Evolutionary conservation across 2,329 filamentous ascomycete species (phyloP), one percentile per base, ranked within the genome.

Genomic region (Huntiella bhutanensis): DNA sequence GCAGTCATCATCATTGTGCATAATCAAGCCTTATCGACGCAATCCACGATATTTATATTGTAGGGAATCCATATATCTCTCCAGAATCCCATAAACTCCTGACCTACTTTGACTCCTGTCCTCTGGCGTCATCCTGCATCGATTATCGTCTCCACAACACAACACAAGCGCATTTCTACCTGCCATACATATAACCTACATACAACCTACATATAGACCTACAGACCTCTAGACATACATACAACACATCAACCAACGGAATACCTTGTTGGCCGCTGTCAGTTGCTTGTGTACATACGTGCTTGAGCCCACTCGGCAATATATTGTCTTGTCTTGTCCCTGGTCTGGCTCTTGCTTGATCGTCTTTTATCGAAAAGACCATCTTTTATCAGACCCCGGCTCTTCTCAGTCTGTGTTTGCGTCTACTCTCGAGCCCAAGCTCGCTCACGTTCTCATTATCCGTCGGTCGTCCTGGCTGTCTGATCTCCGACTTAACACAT

Each of bases 401-500:
- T 28, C 7, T 10, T 28, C 22, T 28, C 22, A 28, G 22, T 28
- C 22, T 28, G 22, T 28, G 22, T 28, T 28, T 28, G 22, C 22
- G 3, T 17, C 7, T 39, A 10, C 37, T 39, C 37, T 17, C 37
- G 37, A 39, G 19, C 19, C 37, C 19, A 19, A 39, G 15, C 37
- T 17, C 37, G 4, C 37, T 39, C 19, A 39, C 37, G 37, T 15
- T 15, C n/a, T 37, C 35, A 37, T 19, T 19, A 39, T 39, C 15
- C 12, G 15, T 28, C 37, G 15, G 15, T 15, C 37, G 10, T 15
- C 15, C 37, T 19, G 37, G 19, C 37, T 19, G 15, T 17, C 15
- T 19, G 37, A 39, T 19, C 37, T 13, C 37, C 19, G 37, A 19
- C 44, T 49, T 43, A 32, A 19, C 40, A 41, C 48, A 39, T 35